These are phyloP conservation scores for Carnegiea gigantea DNA, from an alignment of 179 eudicot genomes.

Conservation along the genomic window DNA sequence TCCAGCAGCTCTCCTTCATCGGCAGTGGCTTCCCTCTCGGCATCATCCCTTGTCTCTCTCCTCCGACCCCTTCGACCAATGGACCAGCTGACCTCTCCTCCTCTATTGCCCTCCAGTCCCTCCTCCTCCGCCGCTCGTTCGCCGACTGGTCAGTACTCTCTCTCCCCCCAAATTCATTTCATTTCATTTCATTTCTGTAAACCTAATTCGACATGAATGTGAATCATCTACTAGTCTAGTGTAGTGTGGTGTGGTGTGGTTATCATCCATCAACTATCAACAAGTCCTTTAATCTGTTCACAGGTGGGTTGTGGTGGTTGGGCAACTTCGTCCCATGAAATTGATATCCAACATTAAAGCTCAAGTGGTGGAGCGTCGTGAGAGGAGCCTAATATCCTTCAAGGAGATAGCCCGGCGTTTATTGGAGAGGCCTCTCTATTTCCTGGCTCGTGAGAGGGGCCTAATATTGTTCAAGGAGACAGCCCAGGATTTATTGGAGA, in stretches of 20 bases:
- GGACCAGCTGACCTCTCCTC: slow-evolving; percentile 38
- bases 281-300: neutral
- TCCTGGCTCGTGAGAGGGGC: too few relatives aligned
- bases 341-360: slow-evolving; percentile 61
- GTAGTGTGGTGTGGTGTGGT: too few relatives aligned
- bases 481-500: slow-evolving; percentile 40
- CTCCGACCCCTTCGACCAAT: too few relatives aligned
- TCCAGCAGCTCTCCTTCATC: slow-evolving; percentile 60
- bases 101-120: slow-evolving; percentile 67
- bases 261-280: too few relatives aligned
- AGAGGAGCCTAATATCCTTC: slow-evolving; percentile 42
- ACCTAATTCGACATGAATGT: too few relatives aligned
- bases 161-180: neutral
- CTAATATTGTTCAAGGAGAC: too few relatives aligned
- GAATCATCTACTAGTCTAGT: too few relatives aligned
- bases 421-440: too few relatives aligned
- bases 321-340: slow-evolving; percentile 76
- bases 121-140: slow-evolving; percentile 42
- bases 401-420: slow-evolving; percentile 46
- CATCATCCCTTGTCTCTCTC: slow-evolving; percentile 51
- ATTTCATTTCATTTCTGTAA: too few relatives aligned
- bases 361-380: slow-evolving; percentile 40
- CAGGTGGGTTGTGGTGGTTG: slow-evolving; percentile 78
- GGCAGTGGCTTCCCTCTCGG: slow-evolving; percentile 77
- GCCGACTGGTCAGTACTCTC: slow-evolving; percentile 37